Conservation (phyloP, 2,329 filamentous ascomycete genomes). For the Calonectria leucothoes region DNA sequence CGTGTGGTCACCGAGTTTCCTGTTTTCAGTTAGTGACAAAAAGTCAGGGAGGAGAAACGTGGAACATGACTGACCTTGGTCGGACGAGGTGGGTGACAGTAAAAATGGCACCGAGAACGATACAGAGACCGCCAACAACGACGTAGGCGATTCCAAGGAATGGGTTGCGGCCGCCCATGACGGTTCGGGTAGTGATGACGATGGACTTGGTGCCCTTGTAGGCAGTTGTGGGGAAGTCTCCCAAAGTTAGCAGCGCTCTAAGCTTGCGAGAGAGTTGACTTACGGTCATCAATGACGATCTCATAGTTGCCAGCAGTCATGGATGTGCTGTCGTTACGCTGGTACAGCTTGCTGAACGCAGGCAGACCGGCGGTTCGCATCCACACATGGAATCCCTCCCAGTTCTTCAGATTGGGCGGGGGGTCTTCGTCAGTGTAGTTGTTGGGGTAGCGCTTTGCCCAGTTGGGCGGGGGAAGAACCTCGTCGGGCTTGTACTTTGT, state of each 20-base stretch:
- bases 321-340: constrained; percentile 77
- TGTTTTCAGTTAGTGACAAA: constrained; percentile 47
- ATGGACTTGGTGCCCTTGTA: constrained; percentile 93
- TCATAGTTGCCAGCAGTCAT: constrained; percentile 81
- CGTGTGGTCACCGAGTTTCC: constrained; percentile 97
- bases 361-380: constrained; percentile 97
- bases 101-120: constrained; percentile 88
- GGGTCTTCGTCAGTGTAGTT: constrained; percentile 74
- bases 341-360: constrained; percentile 92
- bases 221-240: constrained; percentile 82
- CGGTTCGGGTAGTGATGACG: constrained; percentile 87
- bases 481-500: constrained; percentile 73
- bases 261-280: constrained; percentile 49
- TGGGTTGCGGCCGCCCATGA: constrained; percentile 94
- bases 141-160: constrained; percentile 98
- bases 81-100: constrained; percentile 91
- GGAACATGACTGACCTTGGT: constrained; percentile 73
- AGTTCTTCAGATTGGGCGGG: constrained; percentile 78
- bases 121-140: constrained; percentile 92
- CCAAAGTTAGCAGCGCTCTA: constrained; percentile 22
- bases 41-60: constrained; percentile 6
- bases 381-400: constrained; percentile 96
- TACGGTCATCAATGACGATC: constrained; percentile 83
- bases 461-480: constrained; percentile 88
- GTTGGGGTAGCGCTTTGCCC: constrained; percentile 76